phyloP scores from a whole-genome alignment of 2,329 filamentous ascomycete species.

The Alternaria sp. region DNA sequence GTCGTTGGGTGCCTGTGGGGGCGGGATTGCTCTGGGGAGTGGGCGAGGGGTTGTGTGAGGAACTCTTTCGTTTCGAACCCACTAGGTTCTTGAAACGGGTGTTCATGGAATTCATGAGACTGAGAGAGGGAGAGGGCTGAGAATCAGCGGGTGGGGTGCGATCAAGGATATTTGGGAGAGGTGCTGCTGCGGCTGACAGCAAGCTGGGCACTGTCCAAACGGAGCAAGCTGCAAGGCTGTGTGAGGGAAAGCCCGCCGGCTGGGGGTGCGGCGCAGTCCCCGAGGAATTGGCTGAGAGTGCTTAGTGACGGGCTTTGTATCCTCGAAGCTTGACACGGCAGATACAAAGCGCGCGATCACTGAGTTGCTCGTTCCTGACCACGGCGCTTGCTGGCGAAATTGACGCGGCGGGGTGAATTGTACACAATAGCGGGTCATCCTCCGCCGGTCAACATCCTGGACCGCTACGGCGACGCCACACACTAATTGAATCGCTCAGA shows the following conservation, averaged over 20 bases:
- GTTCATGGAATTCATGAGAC: constrained; percentile 79
- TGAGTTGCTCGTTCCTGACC: constrained; percentile 1
- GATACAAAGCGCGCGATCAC: constrained; percentile 3
- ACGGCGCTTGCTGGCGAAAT: constrained; percentile 11
- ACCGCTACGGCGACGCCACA: background rate
- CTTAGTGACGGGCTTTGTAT: constrained; percentile 3
- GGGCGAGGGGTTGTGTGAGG: constrained; percentile 60
- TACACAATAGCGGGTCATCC: constrained; percentile 17
- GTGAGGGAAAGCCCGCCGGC: constrained; percentile 24
- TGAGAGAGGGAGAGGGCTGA: constrained; percentile 28
- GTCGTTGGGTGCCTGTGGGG: constrained; percentile 49
- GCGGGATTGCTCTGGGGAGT: constrained; percentile 44
- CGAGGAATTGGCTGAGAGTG: constrained; percentile 9
- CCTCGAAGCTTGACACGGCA: constrained; percentile 3
- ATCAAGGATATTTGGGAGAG: constrained; percentile 34
- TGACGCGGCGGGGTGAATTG: constrained; percentile 22
- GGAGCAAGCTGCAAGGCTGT: constrained; percentile 26
- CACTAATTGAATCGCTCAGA: constrained; percentile 6
- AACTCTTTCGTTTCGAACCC: constrained; percentile 79
- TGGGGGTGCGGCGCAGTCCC: constrained; percentile 20
- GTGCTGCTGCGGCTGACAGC: constrained; percentile 41
- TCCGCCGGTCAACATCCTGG: constrained; percentile 18
- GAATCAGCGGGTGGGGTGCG: constrained; percentile 33
- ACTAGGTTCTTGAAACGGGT: constrained; percentile 80
- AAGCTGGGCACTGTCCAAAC: constrained; percentile 32